These are phyloP conservation scores for Plasmodium gaboni DNA, from an alignment of 169 alveolate species.

Conservation along the genomic window DNA sequence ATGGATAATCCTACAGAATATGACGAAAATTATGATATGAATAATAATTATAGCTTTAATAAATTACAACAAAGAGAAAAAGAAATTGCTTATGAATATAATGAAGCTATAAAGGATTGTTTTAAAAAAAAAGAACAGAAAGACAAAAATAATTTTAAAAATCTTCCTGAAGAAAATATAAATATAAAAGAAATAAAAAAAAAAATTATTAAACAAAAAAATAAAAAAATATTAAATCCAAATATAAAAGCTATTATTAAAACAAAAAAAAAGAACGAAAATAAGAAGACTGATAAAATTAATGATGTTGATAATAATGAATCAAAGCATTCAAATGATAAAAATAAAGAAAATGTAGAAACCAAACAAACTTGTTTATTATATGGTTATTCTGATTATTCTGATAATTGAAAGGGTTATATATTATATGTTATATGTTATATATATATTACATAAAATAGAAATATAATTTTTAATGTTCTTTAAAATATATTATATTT, in stretches of 20 bases:
- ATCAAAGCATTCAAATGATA: not conserved
- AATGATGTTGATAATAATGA: not conserved
- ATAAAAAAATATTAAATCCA: not conserved
- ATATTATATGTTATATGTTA: not conserved
- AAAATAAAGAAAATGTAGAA: not conserved
- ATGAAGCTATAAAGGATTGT: conserved; percentile 50
- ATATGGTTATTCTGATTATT: conserved; percentile 58
- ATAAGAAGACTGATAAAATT: not conserved
- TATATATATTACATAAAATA: no score
- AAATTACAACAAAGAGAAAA: conserved; percentile 43
- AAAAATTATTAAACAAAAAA: conserved; percentile 44
- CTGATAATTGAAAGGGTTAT: conserved; percentile 2
- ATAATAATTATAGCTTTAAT: conserved; percentile 44
- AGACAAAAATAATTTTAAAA: not conserved
- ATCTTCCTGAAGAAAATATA: conserved; percentile 21
- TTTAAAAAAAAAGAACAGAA: conserved; percentile 43
- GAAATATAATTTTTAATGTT: not conserved
- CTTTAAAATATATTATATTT: not conserved
- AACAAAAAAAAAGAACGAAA: conserved; percentile 43
- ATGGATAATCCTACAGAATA: conserved; percentile 36
- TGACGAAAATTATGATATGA: conserved; percentile 31
- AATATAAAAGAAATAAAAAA: conserved; percentile 35
- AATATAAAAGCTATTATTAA: conserved; percentile 63
- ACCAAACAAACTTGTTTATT: conserved; percentile 10
- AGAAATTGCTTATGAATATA: conserved; percentile 43